Conservation (phyloP, 805 yeast species). For the Yarrowia bubula region DNA sequence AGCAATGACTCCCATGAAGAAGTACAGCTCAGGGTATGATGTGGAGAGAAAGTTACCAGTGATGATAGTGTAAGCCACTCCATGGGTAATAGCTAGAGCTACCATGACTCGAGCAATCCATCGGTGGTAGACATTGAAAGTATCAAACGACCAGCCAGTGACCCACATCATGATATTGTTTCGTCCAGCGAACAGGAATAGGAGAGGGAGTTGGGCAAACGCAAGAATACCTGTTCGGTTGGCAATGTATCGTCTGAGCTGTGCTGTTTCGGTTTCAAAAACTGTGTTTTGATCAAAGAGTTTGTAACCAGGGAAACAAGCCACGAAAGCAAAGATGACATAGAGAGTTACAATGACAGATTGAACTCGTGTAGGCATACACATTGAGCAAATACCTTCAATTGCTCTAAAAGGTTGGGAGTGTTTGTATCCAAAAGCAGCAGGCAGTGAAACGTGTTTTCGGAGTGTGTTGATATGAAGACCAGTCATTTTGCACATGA, state of each 20-base stretch:
- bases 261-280: slow-evolving; percentile 38
- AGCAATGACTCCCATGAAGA: slow-evolving; percentile 41
- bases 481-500: slow-evolving; percentile 3
- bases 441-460: slow-evolving; percentile 41
- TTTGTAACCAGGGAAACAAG: slow-evolving; percentile 38
- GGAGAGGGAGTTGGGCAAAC: slow-evolving; percentile 44
- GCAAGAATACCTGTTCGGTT: slow-evolving; percentile 58
- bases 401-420: slow-evolving; percentile 35
- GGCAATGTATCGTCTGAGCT: slow-evolving; percentile 45
- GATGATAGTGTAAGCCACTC: slow-evolving; percentile 43
- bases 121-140: slow-evolving; percentile 60
- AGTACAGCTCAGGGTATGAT: slow-evolving; percentile 32
- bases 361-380: slow-evolving; percentile 55
- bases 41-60: background rate
- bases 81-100: slow-evolving; percentile 48
- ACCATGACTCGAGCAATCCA: slow-evolving; percentile 51
- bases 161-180: slow-evolving; percentile 63
- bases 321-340: slow-evolving; percentile 40
- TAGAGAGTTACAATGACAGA: slow-evolving; percentile 45
- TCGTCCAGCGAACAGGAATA: slow-evolving; percentile 56
- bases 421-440: slow-evolving; percentile 39
- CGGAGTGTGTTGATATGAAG: slow-evolving; percentile 31
- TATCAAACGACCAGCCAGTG: slow-evolving; percentile 61
- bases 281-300: slow-evolving; percentile 42
- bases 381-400: slow-evolving; percentile 28